Base-by-base conservation (phyloP, 2,329 filamentous ascomycete species). In the Meredithiella fracta region DNA sequence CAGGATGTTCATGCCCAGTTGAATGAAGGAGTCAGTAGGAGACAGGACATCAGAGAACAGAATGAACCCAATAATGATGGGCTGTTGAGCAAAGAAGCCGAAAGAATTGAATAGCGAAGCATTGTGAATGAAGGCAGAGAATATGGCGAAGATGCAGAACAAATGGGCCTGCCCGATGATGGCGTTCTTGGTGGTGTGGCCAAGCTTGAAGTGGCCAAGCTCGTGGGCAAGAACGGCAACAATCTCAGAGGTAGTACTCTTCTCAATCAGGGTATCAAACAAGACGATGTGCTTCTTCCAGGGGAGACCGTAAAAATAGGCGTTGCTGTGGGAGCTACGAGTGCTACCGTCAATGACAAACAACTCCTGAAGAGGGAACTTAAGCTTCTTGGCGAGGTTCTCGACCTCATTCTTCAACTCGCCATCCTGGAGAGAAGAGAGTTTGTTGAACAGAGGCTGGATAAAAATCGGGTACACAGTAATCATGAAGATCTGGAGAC, bases 221-320 rank as follows among this genome's bases (percentile, higher is more conserved):
- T 98, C 92, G 67, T 98, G 92, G 37, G 88, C 90, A 55, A 98
- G 74, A 54, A 98, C 90, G 61, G 92, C 91, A 58, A 95, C 87
- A 42, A 98, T 90, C 70, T 98, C 92, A 65, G 92, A 78, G 3
- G 86, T 82, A 60, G 90, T 81, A 67, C 85, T 92, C 79, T 97
- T 95, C 70, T 96, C 91, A 60, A 98, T 89, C 60, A 98, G 72
- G 3, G 94, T 98, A 67, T 98, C 92, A 68, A 95, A 98, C 66
- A 98, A 94, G 65, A 98, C 92, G 73, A 98, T 98, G 74, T 97
- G 94, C 79, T 97, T 97, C 79, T 96, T 96, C 90, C 91, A 98
- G 44, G 92, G 92, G 56, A 98, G 79, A 59, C 92, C 92, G 64
- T 94, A 96, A 73, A 98, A 98, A 71, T 94, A 92, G 34, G 87